Evolutionary conservation across 257 asterid species (phyloP).

Genomic region (Misopates orontium): DNA sequence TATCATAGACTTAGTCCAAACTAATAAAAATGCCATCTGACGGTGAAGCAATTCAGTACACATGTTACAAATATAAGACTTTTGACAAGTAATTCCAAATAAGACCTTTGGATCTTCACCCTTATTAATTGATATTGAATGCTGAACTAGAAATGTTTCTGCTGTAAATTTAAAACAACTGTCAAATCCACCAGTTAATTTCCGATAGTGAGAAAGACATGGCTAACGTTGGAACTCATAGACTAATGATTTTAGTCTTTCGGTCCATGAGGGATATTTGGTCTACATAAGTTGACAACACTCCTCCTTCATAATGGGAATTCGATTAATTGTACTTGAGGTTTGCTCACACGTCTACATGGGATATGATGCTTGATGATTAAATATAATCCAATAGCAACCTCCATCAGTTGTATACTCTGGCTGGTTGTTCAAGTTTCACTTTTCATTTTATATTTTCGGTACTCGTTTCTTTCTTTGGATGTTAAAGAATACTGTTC

Average conservation of each 20-base stretch:
- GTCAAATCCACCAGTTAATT: neutral
- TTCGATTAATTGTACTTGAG: neutral
- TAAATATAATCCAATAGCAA: neutral
- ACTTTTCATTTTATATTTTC: neutral
- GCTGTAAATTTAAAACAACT: neutral
- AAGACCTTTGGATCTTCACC: neutral
- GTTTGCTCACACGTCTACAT: neutral
- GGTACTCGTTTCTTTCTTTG: neutral
- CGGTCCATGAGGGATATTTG: neutral
- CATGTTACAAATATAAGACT: neutral
- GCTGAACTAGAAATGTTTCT: neutral
- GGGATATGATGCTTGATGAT: neutral
- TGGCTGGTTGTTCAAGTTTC: no score
- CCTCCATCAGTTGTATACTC: no score
- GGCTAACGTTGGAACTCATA: neutral
- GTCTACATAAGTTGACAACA: neutral
- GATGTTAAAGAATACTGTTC: no score
- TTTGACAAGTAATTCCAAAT: neutral
- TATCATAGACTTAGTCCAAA: neutral
- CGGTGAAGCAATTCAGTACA: neutral
- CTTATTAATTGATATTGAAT: neutral
- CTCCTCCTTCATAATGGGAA: neutral
- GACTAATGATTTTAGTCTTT: neutral
- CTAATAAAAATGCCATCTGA: slow-evolving; percentile 4
- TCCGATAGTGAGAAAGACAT: neutral